Evolutionary conservation across 345 rosid genomes (phyloP).

Genomic region (Arabis hirsuta): DNA sequence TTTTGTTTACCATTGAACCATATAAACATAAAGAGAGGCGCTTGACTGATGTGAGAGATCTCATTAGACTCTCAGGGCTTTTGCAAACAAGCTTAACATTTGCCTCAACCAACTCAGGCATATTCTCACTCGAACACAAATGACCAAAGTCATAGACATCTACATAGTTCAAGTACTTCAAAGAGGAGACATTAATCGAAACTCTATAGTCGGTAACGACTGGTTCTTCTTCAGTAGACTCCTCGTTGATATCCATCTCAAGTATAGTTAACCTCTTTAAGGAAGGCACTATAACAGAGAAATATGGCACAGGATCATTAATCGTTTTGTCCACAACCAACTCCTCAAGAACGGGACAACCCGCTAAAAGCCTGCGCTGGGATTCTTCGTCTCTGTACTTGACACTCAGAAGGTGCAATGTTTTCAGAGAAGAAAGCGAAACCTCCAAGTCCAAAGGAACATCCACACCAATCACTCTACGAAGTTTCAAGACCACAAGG

Average conservation of each 20-base stretch:
- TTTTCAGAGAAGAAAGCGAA: not conserved
- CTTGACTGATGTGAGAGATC: constrained; percentile 29
- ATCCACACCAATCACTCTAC: not conserved
- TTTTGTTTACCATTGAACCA: not conserved
- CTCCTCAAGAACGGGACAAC: constrained; percentile 16
- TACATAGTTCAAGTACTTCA: not conserved
- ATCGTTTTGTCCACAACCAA: not conserved
- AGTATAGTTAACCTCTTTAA: not conserved
- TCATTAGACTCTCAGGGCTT: constrained; percentile 6
- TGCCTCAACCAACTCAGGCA: constrained; percentile 26
- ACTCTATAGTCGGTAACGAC: not conserved
- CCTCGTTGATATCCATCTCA: not conserved
- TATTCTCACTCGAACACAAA: constrained; percentile 4
- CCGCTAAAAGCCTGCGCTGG: not conserved
- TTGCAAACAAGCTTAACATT: constrained; percentile 4
- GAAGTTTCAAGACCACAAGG: constrained; percentile 13
- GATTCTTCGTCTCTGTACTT: not conserved
- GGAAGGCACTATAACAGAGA: not conserved
- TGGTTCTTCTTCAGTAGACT: too few relatives aligned
- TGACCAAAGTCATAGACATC: not conserved
- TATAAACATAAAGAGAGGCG: constrained; percentile 11
- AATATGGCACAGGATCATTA: not conserved
- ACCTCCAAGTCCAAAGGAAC: not conserved
- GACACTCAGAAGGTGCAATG: not conserved
- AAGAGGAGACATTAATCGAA: constrained; percentile 12